Conservation (phyloP, 2,329 filamentous ascomycete genomes). For the Neophaeococcomyces mojaviensis region DNA sequence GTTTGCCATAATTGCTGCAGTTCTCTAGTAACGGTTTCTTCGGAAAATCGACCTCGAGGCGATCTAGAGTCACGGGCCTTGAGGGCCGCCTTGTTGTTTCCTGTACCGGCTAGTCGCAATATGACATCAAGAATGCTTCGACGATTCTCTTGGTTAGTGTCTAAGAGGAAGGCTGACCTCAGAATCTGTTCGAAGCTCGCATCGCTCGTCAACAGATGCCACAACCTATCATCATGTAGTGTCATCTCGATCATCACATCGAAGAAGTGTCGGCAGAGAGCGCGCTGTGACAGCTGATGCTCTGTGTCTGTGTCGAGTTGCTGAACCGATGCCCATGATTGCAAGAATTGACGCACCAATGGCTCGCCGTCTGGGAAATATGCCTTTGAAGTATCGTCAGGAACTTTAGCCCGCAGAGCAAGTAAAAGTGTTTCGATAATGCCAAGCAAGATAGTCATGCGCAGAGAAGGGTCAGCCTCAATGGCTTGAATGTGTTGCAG, state of each 20-base stretch:
- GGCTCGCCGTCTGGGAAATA: slow-evolving; percentile 26
- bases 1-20: slow-evolving; percentile 40
- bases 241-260: slow-evolving; percentile 44
- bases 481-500: slow-evolving; percentile 52
- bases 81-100: slow-evolving; percentile 21
- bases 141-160: slow-evolving; percentile 29
- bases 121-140: slow-evolving; percentile 34
- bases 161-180: slow-evolving; percentile 25
- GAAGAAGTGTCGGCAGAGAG: slow-evolving; percentile 25
- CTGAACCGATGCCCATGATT: neutral
- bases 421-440: slow-evolving; percentile 52
- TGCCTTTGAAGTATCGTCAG: slow-evolving; percentile 23
- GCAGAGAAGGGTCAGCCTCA: slow-evolving; percentile 38
- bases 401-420: slow-evolving; percentile 46
- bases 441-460: slow-evolving; percentile 44
- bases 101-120: slow-evolving; percentile 29
- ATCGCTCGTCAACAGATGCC: slow-evolving; percentile 27
- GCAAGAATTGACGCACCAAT: slow-evolving; percentile 13
- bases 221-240: slow-evolving; percentile 39
- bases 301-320: neutral
- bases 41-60: slow-evolving; percentile 19
- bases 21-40: slow-evolving; percentile 22
- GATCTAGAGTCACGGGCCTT: slow-evolving; percentile 19
- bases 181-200: slow-evolving; percentile 13
- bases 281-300: neutral